phyloP scores from a whole-genome alignment of 345 rosid species.

The Rhodamnia rubescens region DNA sequence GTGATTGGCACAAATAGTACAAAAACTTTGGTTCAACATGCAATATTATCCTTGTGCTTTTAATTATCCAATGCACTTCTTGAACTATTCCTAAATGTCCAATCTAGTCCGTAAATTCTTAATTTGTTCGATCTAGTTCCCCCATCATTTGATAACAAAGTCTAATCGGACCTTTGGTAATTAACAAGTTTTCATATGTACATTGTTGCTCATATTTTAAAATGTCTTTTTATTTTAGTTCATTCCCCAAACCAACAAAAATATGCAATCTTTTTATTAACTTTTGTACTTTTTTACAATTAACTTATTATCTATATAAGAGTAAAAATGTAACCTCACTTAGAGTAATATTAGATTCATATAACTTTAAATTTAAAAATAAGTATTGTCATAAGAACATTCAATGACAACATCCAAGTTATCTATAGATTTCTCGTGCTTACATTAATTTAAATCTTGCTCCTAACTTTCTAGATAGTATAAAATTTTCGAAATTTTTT shows the following conservation, averaged over 20 bases:
- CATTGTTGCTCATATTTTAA: background rate
- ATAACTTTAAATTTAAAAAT: background rate
- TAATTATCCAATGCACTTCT: background rate
- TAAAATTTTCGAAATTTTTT: background rate
- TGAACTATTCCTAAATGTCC: background rate
- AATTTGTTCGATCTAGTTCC: background rate
- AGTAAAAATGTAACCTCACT: background rate
- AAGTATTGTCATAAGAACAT: background rate
- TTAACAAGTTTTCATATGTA: background rate
- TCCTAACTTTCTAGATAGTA: background rate
- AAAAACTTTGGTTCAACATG: background rate
- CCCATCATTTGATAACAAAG: background rate
- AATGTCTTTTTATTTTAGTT: background rate
- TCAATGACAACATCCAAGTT: background rate
- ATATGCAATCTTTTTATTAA: background rate
- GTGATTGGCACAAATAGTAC: background rate
- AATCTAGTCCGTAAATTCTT: background rate
- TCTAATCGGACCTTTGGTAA: background rate
- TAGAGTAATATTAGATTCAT: background rate
- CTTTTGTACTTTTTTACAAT: background rate
- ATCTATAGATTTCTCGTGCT: rapidly evolving
- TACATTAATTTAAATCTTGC: background rate
- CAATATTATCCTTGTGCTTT: background rate
- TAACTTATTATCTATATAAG: background rate
- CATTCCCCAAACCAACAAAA: background rate